Conservation (phyloP, 2,329 filamentous ascomycete species). For the Cladosporium sp. region DNA sequence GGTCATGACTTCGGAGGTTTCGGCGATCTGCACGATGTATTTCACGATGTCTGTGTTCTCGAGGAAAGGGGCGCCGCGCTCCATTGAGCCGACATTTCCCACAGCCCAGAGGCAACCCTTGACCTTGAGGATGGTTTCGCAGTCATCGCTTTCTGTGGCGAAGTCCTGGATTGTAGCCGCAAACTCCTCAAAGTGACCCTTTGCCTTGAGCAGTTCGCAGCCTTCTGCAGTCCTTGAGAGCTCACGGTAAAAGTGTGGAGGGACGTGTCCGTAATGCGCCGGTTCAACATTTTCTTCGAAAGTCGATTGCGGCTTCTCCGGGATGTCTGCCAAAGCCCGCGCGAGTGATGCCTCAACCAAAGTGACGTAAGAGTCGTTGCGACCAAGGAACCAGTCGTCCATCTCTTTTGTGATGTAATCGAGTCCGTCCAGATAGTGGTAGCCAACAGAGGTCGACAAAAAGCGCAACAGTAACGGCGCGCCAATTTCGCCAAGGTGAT, state of each 20-base stretch:
- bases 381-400: slow-evolving; percentile 98
- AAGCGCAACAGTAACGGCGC: slow-evolving; percentile 88
- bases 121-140: slow-evolving; percentile 81
- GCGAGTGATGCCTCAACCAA: slow-evolving; percentile 94
- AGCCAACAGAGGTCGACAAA: slow-evolving; percentile 90
- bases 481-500: slow-evolving; percentile 94
- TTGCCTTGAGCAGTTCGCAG: slow-evolving; percentile 80
- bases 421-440: slow-evolving; percentile 91
- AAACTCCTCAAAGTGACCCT: slow-evolving; percentile 95
- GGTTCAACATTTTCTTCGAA: slow-evolving; percentile 42
- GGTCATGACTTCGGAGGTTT: slow-evolving; percentile 82
- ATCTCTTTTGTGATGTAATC: slow-evolving; percentile 99
- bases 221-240: slow-evolving; percentile 88
- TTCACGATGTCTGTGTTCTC: slow-evolving; percentile 84
- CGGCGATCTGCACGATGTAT: slow-evolving; percentile 81
- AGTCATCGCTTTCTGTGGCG: slow-evolving; percentile 75
- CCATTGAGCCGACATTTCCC: slow-evolving; percentile 97
- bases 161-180: slow-evolving; percentile 81
- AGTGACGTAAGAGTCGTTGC: slow-evolving; percentile 92
- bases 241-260: slow-evolving; percentile 97
- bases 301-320: slow-evolving; percentile 44
- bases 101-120: slow-evolving; percentile 98
- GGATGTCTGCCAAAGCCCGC: slow-evolving; percentile 64
- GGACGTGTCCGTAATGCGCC: slow-evolving; percentile 57
- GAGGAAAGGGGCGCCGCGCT: slow-evolving; percentile 87